Evolutionary conservation across 129 eudicot species (phyloP).

Genomic region (Flaveria sonorensis): DNA sequence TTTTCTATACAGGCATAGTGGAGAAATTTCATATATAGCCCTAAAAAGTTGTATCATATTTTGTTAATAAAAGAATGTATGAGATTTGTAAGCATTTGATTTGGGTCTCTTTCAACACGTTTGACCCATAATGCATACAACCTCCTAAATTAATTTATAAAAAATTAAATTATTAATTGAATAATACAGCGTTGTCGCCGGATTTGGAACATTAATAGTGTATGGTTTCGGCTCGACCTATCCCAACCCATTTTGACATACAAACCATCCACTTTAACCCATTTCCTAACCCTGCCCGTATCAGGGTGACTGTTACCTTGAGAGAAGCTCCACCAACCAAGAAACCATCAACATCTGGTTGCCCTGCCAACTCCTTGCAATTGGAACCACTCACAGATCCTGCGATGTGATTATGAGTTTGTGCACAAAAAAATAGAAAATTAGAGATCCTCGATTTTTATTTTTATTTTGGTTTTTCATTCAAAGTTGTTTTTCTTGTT

Average conservation of each 20-base stretch:
- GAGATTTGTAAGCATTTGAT: not conserved
- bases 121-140: not conserved
- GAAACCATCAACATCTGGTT: conserved; percentile 93
- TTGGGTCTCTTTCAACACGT: not conserved
- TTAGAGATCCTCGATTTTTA: not conserved
- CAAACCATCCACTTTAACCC: not conserved
- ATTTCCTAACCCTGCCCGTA: not conserved
- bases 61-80: not conserved
- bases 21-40: too few species aligned
- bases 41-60: too few species aligned
- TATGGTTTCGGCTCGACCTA: not conserved
- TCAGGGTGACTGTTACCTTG: conserved; percentile 49
- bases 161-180: not conserved
- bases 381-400: conserved; percentile 91
- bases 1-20: too few species aligned
- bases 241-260: not conserved
- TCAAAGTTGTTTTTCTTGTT: not conserved
- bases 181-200: too few species aligned
- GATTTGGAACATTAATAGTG: too few species aligned
- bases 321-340: conserved; percentile 98
- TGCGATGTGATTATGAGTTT: conserved; percentile 26
- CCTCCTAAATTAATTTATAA: not conserved
- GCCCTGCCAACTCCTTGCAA: conserved; percentile 86
- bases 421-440: not conserved
- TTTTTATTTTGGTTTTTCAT: not conserved